These are phyloP conservation scores for Tillandsia leiboldiana DNA, from an alignment of 176 grass and related monocot species.

Conservation along the genomic window DNA sequence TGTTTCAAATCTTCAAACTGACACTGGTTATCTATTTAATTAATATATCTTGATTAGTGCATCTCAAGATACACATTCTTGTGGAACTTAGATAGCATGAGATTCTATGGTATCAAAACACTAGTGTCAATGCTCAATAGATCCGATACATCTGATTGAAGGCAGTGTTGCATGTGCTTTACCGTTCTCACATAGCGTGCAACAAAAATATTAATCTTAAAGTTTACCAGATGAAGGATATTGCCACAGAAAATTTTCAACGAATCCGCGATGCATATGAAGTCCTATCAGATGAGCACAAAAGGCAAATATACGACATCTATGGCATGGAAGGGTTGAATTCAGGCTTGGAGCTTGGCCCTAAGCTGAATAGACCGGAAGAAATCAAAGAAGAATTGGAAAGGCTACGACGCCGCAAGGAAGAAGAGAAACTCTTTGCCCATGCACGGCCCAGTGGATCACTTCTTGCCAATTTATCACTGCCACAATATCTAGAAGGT, in stretches of 20 bases:
- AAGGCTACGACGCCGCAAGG: slow-evolving; percentile 53
- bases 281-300: slow-evolving; percentile 67
- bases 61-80: too few species aligned
- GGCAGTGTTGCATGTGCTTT: neutral
- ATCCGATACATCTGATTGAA: neutral
- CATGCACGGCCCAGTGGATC: slow-evolving; percentile 51
- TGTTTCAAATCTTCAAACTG: too few species aligned
- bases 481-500: slow-evolving; percentile 64
- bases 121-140: too few species aligned
- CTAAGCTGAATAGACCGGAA: slow-evolving; percentile 75
- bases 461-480: slow-evolving; percentile 54
- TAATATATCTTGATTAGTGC: too few species aligned
- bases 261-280: slow-evolving; percentile 86
- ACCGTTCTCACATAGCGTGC: too few species aligned
- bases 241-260: slow-evolving; percentile 92
- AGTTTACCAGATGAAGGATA: slow-evolving; percentile 76
- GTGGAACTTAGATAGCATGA: too few species aligned
- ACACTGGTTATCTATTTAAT: too few species aligned
- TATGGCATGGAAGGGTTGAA: slow-evolving; percentile 97
- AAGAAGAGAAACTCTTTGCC: slow-evolving; percentile 57
- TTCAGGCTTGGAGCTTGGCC: slow-evolving; percentile 84
- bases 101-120: too few species aligned
- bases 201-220: too few species aligned
- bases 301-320: slow-evolving; percentile 97
- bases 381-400: slow-evolving; percentile 92